These are phyloP conservation scores for Fomitopsis palustris DNA, from an alignment of 1,284 basidiomycete genomes.

Conservation along the genomic window DNA sequence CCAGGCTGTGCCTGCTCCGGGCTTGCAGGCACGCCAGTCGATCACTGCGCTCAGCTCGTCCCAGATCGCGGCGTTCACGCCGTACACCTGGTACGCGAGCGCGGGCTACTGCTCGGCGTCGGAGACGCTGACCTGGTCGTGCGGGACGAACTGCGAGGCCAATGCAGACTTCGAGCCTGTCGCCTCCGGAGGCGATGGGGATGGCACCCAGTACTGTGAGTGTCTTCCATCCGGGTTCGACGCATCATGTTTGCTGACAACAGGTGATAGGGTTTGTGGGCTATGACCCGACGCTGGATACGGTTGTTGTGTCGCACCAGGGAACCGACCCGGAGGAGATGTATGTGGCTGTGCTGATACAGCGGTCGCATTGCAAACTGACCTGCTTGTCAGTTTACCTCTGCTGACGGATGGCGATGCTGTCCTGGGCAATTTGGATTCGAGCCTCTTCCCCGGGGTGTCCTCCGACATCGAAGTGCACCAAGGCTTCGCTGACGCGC, in stretches of 20 bases:
- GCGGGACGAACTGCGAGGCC: slow-evolving; percentile 37
- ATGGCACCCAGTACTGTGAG: slow-evolving; percentile 45
- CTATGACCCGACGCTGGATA: slow-evolving; percentile 38
- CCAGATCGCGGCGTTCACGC: slow-evolving; percentile 33
- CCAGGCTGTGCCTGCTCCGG: slow-evolving; percentile 4
- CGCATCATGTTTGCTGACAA: slow-evolving; percentile 11
- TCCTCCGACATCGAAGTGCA: slow-evolving; percentile 46
- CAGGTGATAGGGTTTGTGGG: slow-evolving; percentile 40
- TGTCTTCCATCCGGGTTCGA: slow-evolving; percentile 11
- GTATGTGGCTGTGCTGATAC: slow-evolving; percentile 26
- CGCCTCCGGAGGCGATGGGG: slow-evolving; percentile 61
- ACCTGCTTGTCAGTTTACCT: slow-evolving; percentile 19
- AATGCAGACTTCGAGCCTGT: slow-evolving; percentile 53
- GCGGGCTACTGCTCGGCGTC: slow-evolving; percentile 33
- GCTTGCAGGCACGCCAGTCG: slow-evolving; percentile 3
- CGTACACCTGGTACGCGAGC: slow-evolving; percentile 38
- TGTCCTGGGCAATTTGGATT: slow-evolving; percentile 22
- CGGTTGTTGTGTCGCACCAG: slow-evolving; percentile 50
- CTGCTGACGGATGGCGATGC: slow-evolving; percentile 32
- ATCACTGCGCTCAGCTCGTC: slow-evolving; percentile 30
- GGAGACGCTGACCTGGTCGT: slow-evolving; percentile 31
- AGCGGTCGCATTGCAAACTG: neutral
- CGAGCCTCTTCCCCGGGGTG: slow-evolving; percentile 53
- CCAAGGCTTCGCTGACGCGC: slow-evolving; percentile 50
- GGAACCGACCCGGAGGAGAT: slow-evolving; percentile 47